A percentile compares a stretch with the other conserved stretches of the same genome.
phyloP scores from a whole-genome alignment of 139 green algal species.

The Astrephomene gubernaculifera region DNA sequence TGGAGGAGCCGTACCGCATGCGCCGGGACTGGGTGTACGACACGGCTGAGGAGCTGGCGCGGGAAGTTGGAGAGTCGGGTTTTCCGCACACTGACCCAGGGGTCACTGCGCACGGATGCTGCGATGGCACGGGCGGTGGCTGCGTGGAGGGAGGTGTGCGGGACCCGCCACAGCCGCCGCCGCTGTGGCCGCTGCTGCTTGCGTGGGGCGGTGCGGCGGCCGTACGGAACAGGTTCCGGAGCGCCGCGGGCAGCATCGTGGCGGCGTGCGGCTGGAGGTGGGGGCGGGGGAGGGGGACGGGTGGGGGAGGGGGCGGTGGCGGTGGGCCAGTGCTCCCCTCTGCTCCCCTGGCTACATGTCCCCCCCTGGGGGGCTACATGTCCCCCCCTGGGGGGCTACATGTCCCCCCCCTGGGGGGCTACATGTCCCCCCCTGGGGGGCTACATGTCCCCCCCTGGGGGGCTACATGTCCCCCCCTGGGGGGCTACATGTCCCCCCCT shows the following conservation, averaged over 20 bases:
- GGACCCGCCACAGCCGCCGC: not conserved
- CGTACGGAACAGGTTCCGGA: not conserved
- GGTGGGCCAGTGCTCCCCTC: too few species aligned
- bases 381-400: too few species aligned
- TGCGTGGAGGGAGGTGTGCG: not conserved
- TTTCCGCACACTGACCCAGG: too few species aligned
- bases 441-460: too few species aligned
- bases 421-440: too few species aligned
- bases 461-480: too few species aligned
- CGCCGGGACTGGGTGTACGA: slow-evolving; percentile 32
- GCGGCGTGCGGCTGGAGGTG: slow-evolving; percentile 23
- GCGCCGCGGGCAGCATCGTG: slow-evolving; percentile 15
- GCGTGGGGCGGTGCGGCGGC: not conserved
- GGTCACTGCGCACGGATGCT: too few species aligned
- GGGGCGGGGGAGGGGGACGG: not conserved
- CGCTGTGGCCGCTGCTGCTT: not conserved
- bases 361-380: not conserved
- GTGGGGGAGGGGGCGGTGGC: too few species aligned
- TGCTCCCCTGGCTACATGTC: too few species aligned
- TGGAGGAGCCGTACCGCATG: not conserved
- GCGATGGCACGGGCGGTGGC: not conserved
- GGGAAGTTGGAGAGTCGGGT: not conserved
- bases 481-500: too few species aligned
- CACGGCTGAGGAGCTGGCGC: slow-evolving; percentile 2
- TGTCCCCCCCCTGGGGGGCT: too few species aligned